Evolutionary conservation across 345 rosid species (phyloP), one percentile per base, ranked within the genome.

Genomic region (Physaria fendleri): DNA sequence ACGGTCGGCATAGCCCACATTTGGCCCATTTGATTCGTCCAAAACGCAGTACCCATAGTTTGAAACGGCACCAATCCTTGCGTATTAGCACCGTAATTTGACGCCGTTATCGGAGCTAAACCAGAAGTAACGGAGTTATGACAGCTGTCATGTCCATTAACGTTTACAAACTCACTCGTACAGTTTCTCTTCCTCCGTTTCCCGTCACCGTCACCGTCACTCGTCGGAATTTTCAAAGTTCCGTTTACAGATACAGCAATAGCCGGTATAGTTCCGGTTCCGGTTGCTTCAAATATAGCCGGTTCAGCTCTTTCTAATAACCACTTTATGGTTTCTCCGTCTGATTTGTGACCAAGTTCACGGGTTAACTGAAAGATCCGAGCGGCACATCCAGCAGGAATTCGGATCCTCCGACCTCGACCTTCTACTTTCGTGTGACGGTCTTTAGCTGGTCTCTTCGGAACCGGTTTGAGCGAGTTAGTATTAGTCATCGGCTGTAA

Each of bases 381-480:
- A n/a, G 89, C 85, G 21, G 91, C 91, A 52, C 89, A 88, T 2
- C 82, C 54, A 23, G 87, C 82, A 0, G 95, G 91, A 62, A 89
- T 80, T 49, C 91, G 82, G 49, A 85, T 67, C 71, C 95, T 76
- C 39, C 91, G 79, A 32, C 96, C 96, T 4, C 91, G 89, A 28
- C 96, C 96, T 53, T 88, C 95, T 4, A 88, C 96, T 66, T 88
- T 88, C 0, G 91, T 81, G 77, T 89, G 96, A 20, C 95, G 84
- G 74, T 89, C 96, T 61, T 76, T 86, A 0, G 80, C 50, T 5
- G 78, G 66, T 11, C 80, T 66, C 55, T 74, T 82, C 9, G 77
- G 60, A 6, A 11, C 77, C 4, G 50, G 23, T 35, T 66, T 21
- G 46, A 44, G 7, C 13, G 69, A 53, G 8, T 24, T 37, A 32